Conservation (phyloP, 441 rosid genomes). For the Populus hybrid region DNA sequence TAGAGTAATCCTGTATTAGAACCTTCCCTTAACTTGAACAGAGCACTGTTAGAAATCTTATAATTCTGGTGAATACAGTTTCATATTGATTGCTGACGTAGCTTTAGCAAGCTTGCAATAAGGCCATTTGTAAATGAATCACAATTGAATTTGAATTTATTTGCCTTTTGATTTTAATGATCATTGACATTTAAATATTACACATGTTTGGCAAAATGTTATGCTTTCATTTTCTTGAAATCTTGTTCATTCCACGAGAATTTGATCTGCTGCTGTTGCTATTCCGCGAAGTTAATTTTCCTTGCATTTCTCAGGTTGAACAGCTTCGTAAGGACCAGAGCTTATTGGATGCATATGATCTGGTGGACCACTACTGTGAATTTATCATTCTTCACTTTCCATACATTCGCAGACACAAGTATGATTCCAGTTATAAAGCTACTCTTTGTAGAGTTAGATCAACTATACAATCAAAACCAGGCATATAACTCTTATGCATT, state of each 20-base stretch:
- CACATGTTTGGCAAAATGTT: background rate
- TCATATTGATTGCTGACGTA: too few relatives aligned
- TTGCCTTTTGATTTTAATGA: background rate
- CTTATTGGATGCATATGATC: constrained; percentile 26
- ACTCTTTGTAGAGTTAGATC: background rate
- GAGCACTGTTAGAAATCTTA: too few relatives aligned
- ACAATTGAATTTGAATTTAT: background rate
- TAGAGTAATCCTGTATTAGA: too few relatives aligned
- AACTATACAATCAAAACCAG: background rate
- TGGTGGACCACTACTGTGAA: constrained; percentile 28
- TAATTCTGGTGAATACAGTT: too few relatives aligned
- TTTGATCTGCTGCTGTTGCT: background rate
- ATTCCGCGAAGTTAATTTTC: background rate
- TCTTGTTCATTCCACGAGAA: background rate
- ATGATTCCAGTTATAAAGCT: background rate
- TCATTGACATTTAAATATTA: background rate
- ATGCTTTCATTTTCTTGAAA: background rate
- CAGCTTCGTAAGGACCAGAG: constrained; percentile 23
- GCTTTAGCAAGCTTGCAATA: too few relatives aligned
- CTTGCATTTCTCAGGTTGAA: constrained; percentile 19
- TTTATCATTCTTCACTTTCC: constrained; percentile 19
- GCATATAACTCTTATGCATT: background rate
- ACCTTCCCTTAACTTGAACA: too few relatives aligned
- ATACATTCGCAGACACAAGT: constrained; percentile 28
- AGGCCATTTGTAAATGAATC: background rate